A percentile compares a stretch with the other conserved stretches of the same genome.
These are phyloP conservation scores for Paratinospora sagittata DNA, from an alignment of 164 flowering plant genomes.

Conservation along the genomic window DNA sequence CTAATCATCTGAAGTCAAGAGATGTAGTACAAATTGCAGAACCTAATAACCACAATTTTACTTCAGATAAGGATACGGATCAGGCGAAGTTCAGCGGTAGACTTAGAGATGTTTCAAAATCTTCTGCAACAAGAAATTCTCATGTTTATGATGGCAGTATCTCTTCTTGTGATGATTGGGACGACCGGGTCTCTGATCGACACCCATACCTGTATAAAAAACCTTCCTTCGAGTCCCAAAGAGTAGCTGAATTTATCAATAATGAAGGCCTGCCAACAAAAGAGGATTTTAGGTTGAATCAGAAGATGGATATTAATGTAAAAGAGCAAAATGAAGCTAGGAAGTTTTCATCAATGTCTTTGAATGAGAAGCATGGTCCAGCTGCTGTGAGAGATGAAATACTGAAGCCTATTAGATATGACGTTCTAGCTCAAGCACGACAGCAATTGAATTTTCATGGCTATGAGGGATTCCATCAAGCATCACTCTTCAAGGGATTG, in stretches of 20 bases:
- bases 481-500: slow-evolving; percentile 23
- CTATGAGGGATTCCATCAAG: slow-evolving; percentile 11
- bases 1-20: slow-evolving; percentile 20
- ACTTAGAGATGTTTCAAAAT: slow-evolving; percentile 22
- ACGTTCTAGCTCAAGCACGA: slow-evolving; percentile 5
- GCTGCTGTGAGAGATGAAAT: slow-evolving; percentile 18
- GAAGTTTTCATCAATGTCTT: slow-evolving; percentile 16
- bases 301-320: slow-evolving; percentile 9
- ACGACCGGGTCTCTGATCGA: slow-evolving; percentile 32
- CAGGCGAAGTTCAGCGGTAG: slow-evolving; percentile 17
- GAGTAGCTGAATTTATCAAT: slow-evolving; percentile 9
- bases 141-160: slow-evolving; percentile 53
- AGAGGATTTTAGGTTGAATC: slow-evolving; percentile 14
- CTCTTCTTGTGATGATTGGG: slow-evolving; percentile 53
- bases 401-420: slow-evolving; percentile 12
- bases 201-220: slow-evolving; percentile 14
- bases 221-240: slow-evolving; percentile 12
- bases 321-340: slow-evolving; percentile 22
- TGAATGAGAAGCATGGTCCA: slow-evolving; percentile 14
- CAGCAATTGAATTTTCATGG: slow-evolving; percentile 3
- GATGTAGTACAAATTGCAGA: slow-evolving; percentile 27
- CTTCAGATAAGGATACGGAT: slow-evolving; percentile 19
- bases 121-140: slow-evolving; percentile 31
- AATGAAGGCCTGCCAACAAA: slow-evolving; percentile 19
- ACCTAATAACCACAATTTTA: slow-evolving; percentile 13